Evolutionary conservation across 495 filamentous ascomycete genomes (phyloP).

Genomic region (Penicillium odoratum): DNA sequence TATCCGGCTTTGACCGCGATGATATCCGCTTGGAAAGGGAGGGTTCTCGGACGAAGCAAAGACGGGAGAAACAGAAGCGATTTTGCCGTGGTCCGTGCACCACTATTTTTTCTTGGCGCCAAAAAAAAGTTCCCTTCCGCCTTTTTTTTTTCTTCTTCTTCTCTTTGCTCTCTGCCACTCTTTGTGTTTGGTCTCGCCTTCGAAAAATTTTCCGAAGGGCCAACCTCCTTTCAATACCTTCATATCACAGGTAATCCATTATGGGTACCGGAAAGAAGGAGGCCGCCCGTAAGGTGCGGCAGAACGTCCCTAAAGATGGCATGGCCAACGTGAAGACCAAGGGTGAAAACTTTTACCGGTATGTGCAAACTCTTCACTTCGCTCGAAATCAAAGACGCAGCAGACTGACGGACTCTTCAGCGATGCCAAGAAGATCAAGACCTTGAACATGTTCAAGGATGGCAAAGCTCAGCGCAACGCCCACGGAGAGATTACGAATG

Average conservation of each 20-base stretch:
- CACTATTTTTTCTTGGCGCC: conserved; percentile 34
- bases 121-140: conserved; percentile 36
- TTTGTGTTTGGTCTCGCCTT: conserved; percentile 34
- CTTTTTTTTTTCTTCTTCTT: conserved; percentile 35
- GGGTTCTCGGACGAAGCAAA: conserved; percentile 15
- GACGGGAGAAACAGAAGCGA: conserved; percentile 44
- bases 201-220: conserved; percentile 27
- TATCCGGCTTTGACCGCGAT: conserved; percentile 6
- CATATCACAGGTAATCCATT: conserved; percentile 18
- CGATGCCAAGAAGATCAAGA: conserved; percentile 82
- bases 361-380: conserved; percentile 19
- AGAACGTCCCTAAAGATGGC: conserved; percentile 80
- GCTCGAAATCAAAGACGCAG: not conserved
- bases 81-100: conserved; percentile 48
- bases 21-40: conserved; percentile 12
- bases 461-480: conserved; percentile 75
- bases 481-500: conserved; percentile 71
- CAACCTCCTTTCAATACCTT: conserved; percentile 16
- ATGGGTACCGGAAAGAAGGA: conserved; percentile 99
- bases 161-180: conserved; percentile 39
- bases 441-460: conserved; percentile 83
- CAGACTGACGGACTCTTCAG: conserved; percentile 35
- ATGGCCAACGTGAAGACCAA: conserved; percentile 90
- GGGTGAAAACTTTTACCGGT: conserved; percentile 94
- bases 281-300: conserved; percentile 69